Conservation (phyloP, 106 monocot species). For the Acorus gramineus region DNA sequence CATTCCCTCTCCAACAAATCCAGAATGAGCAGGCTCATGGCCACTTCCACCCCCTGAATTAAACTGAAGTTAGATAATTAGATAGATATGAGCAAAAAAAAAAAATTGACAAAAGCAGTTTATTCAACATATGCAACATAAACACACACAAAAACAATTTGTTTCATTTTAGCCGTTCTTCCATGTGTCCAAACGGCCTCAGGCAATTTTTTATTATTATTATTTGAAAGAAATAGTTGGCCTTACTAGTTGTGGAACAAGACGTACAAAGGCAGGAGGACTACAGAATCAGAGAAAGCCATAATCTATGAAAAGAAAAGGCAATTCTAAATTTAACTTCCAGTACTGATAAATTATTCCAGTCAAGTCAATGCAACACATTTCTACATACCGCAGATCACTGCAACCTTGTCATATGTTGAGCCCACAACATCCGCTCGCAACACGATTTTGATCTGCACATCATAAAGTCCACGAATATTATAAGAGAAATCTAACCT, state of each 20-base stretch:
- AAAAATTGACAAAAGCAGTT: background rate
- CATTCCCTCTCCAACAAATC: slow-evolving; percentile 96
- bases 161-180: no score
- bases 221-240: no score
- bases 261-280: no score
- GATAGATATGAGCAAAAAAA: background rate
- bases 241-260: no score
- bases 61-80: background rate
- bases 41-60: slow-evolving; percentile 85
- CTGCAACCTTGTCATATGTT: slow-evolving; percentile 84
- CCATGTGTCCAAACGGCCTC: no score
- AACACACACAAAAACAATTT: background rate
- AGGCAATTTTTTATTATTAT: no score
- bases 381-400: slow-evolving; percentile 61
- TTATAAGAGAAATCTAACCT: background rate
- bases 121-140: background rate
- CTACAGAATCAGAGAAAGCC: no score
- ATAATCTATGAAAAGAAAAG: no score
- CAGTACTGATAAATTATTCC: no score
- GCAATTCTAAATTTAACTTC: no score
- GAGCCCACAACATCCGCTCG: slow-evolving; percentile 57
- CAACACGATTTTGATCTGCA: slow-evolving; percentile 93
- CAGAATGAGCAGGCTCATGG: slow-evolving; percentile 95
- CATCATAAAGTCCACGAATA: background rate
- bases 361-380: background rate